Percentiles rank a stretch among this genome's conserved stretches.
These are phyloP conservation scores for Blastobotrys aristatus DNA, from an alignment of 1,139 yeast species.

Conservation along the genomic window DNA sequence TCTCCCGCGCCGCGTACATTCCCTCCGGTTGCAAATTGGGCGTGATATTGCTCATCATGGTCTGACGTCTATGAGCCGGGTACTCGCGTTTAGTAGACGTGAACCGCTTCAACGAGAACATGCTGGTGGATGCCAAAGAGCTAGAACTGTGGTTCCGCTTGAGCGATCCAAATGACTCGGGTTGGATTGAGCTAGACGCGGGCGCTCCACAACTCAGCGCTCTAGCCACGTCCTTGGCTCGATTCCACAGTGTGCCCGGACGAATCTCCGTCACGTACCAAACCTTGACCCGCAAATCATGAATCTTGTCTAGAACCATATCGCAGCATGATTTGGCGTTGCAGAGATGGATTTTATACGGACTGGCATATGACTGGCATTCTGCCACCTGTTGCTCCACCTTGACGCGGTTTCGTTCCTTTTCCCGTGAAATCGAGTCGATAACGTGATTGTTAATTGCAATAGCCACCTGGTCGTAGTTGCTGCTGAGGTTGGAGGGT, in stretches of 20 bases:
- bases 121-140: constrained; percentile 21
- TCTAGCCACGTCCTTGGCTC: constrained; percentile 31
- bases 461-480: constrained; percentile 20
- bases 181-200: neutral
- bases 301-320: constrained; percentile 15
- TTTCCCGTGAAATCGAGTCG: constrained; percentile 20
- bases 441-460: constrained; percentile 24
- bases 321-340: constrained; percentile 20
- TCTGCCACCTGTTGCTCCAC: constrained; percentile 18
- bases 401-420: constrained; percentile 17
- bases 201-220: constrained; percentile 20
- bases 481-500: constrained; percentile 18
- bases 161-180: constrained; percentile 10
- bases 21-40: constrained; percentile 17
- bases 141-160: constrained; percentile 24
- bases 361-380: constrained; percentile 22
- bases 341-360: constrained; percentile 24
- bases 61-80: constrained; percentile 29
- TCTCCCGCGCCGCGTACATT: constrained; percentile 33
- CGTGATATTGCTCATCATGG: constrained; percentile 22
- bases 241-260: constrained; percentile 26
- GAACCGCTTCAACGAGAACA: constrained; percentile 29
- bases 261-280: constrained; percentile 37
- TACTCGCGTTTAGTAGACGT: constrained; percentile 25
- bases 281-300: constrained; percentile 26